Conservation (phyloP, 805 yeast species). For the Myxozyma geophila region DNA sequence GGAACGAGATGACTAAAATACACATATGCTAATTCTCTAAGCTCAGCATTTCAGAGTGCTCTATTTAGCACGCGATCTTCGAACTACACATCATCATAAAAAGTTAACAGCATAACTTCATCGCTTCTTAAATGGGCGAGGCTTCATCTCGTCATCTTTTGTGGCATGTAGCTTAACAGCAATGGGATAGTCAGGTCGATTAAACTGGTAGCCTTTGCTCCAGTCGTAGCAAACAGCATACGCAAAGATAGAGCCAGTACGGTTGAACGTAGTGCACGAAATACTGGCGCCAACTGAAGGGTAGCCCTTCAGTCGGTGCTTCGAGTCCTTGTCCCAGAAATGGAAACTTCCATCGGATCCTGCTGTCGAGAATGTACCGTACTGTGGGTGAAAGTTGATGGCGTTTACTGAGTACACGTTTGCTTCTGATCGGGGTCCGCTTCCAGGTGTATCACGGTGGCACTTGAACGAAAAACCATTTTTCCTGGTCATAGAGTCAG, state of each 20-base stretch:
- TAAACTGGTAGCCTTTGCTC: slow-evolving; percentile 79
- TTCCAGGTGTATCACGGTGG: slow-evolving; percentile 73
- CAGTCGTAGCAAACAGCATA: slow-evolving; percentile 94
- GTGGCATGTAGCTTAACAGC: slow-evolving; percentile 81
- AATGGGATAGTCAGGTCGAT: slow-evolving; percentile 74
- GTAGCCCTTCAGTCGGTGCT: slow-evolving; percentile 81
- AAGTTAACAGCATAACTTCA: neutral
- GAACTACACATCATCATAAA: too few species aligned
- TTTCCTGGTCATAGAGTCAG: slow-evolving; percentile 9
- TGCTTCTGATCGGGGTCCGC: slow-evolving; percentile 58
- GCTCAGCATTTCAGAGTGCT: too few species aligned
- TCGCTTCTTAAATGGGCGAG: slow-evolving; percentile 24
- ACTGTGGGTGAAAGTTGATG: slow-evolving; percentile 82
- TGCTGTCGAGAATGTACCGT: slow-evolving; percentile 91
- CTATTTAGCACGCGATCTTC: too few species aligned
- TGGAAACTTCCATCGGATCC: slow-evolving; percentile 94
- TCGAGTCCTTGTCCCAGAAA: slow-evolving; percentile 94
- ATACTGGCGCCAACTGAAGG: slow-evolving; percentile 68
- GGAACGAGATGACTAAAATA: too few species aligned
- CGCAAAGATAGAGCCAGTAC: slow-evolving; percentile 82
- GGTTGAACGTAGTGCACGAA: slow-evolving; percentile 77
- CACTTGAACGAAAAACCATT: slow-evolving; percentile 82
- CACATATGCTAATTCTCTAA: too few species aligned
- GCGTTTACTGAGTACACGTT: slow-evolving; percentile 79
- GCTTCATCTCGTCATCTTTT: slow-evolving; percentile 68